Base-by-base conservation (phyloP, 768 basidiomycete species). In the Xanthoconium purpureum region DNA sequence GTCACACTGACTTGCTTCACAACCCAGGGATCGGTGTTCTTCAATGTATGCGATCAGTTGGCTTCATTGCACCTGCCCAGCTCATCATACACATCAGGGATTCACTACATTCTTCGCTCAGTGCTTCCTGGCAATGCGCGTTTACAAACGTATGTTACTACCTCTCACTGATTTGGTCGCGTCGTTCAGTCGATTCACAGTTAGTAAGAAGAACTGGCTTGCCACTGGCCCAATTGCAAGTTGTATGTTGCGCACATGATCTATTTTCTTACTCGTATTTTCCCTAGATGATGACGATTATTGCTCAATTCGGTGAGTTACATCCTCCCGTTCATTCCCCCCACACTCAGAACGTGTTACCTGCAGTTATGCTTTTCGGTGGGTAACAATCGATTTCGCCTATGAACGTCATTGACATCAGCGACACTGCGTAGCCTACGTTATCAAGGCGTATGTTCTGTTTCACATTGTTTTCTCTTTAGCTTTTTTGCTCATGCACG, bases 31-130 rank as follows among this genome's bases (percentile, higher is more conserved):
- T 77, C 79, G 63, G 75, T 81, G 12, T 63, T 81, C 20, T 80
- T 82, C 9, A 24, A 20, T 33, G 50, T 51, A 51, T 35, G 50
- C 15, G 15, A 2, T 45, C 9, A 4, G 29, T 54, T 14, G 0
- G 9, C 17, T 53, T 32, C n/a, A 14, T 11, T 29, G 28, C n/a
- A 14, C n/a, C 17, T 24, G 35, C 40, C 24, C 24, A 15, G 8
- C 37, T 62, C 33, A 67, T 47, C 28, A 24, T 20, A 8, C 15
- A 15, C 36, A 6, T 11, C 37, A 68, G 67, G 62, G 74, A 32
- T 64, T 81, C 18, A 82, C 79, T 12, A 79, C 76, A 5, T 69
- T 76, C 39, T 65, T 82, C 20, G 83, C 84, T 6, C 84, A 85
- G 69, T 75, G 79, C 38, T 84, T 84, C 69, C 74, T 83, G 56